phyloP scores from a whole-genome alignment of 805 yeast species.

The Starmerella gropengiesseri region DNA sequence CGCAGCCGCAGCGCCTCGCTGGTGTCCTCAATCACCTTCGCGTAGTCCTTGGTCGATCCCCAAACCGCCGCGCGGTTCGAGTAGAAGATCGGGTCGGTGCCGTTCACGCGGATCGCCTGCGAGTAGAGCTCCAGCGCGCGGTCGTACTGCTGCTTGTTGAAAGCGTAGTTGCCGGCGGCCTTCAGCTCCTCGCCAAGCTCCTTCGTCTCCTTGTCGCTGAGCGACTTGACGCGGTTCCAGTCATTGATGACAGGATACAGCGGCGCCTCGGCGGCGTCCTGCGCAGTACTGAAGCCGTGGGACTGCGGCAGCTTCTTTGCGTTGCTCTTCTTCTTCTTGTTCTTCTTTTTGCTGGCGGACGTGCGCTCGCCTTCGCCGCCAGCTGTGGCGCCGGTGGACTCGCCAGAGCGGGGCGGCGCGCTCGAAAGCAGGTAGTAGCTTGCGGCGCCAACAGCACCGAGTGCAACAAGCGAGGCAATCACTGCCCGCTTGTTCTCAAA shows the following conservation, averaged over 20 bases:
- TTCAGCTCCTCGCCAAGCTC: slow-evolving; percentile 59
- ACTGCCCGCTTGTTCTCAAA: slow-evolving; percentile 49
- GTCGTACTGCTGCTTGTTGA: slow-evolving; percentile 56
- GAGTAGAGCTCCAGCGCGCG: slow-evolving; percentile 74
- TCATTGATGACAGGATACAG: slow-evolving; percentile 30
- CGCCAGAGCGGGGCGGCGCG: slow-evolving; percentile 20
- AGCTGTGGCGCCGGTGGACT: slow-evolving; percentile 25
- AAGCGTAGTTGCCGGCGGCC: slow-evolving; percentile 76
- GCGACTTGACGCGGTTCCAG: slow-evolving; percentile 22
- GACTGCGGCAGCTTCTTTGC: slow-evolving; percentile 19
- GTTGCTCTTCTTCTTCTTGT: slow-evolving; percentile 30
- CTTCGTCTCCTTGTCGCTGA: slow-evolving; percentile 33
- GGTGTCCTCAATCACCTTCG: slow-evolving; percentile 79
- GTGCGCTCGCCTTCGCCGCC: slow-evolving; percentile 12
- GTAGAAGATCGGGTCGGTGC: slow-evolving; percentile 72
- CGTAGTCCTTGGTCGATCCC: slow-evolving; percentile 67
- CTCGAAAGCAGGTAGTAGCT: slow-evolving; percentile 34
- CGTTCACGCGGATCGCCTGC: slow-evolving; percentile 61
- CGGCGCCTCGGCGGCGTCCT: slow-evolving; percentile 24
- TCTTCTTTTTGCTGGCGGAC: slow-evolving; percentile 37
- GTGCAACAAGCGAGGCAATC: slow-evolving; percentile 51
- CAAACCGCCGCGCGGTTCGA: slow-evolving; percentile 96
- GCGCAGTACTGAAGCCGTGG: slow-evolving; percentile 25
- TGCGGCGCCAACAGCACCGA: slow-evolving; percentile 54
- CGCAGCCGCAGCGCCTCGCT: slow-evolving; percentile 73